Evolutionary conservation across 495 filamentous ascomycete genomes (phyloP).

Genomic region (Amniculicola lignicola): DNA sequence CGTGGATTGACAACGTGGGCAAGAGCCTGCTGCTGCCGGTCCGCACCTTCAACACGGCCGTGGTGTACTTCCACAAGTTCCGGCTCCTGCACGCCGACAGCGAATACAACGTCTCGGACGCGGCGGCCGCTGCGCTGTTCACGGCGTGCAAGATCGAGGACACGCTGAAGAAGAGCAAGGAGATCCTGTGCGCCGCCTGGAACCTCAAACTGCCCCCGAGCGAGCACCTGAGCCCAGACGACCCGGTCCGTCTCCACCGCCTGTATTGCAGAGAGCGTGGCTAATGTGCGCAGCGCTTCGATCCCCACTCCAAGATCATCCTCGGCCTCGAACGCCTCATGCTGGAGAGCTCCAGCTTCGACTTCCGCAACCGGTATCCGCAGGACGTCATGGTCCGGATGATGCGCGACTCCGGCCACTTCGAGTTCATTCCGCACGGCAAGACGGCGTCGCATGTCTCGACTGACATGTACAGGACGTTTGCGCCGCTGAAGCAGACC

Average conservation of each 20-base stretch:
- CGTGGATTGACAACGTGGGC: conserved; percentile 77
- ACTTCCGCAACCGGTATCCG: conserved; percentile 88
- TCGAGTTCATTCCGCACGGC: conserved; percentile 48
- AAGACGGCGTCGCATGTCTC: conserved; percentile 72
- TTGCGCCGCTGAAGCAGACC: conserved; percentile 83
- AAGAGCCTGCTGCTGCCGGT: conserved; percentile 73
- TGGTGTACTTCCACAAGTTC: conserved; percentile 84
- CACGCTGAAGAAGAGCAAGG: conserved; percentile 91
- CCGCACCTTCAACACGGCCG: conserved; percentile 79
- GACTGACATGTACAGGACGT: conserved; percentile 88
- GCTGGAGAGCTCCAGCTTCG: conserved; percentile 89
- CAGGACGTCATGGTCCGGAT: conserved; percentile 81
- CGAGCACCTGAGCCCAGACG: conserved; percentile 78
- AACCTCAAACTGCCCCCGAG: conserved; percentile 70
- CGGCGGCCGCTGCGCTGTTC: conserved; percentile 81
- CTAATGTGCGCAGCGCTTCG: conserved; percentile 62
- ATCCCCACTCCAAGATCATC: conserved; percentile 67
- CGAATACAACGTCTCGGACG: conserved; percentile 69
- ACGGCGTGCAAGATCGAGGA: conserved; percentile 96
- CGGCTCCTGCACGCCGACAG: conserved; percentile 71
- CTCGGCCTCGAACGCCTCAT: conserved; percentile 89
- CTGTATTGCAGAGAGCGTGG: neutral
- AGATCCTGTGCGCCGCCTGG: conserved; percentile 86
- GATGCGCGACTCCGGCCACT: conserved; percentile 50
- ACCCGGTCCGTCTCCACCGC: conserved; percentile 54